A percentile compares a stretch with the other conserved stretches of the same genome.
Evolutionary conservation across 2,329 filamentous ascomycete species (phyloP).

Genomic region (Neurospora sp.): DNA sequence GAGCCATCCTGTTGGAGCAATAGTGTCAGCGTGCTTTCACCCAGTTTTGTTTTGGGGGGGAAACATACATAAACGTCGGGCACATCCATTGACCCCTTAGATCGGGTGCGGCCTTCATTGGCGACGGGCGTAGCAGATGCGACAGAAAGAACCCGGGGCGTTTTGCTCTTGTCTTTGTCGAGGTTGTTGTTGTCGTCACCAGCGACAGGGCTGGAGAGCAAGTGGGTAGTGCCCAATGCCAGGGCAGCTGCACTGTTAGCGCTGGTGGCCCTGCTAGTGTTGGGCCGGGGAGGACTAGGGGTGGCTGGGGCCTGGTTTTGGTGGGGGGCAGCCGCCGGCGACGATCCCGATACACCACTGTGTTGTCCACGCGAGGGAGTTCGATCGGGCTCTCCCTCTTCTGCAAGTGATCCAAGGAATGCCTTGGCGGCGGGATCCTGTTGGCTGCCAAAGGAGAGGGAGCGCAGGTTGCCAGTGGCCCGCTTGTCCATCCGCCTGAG

Average conservation of each 20-base stretch:
- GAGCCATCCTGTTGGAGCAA: constrained; percentile 63
- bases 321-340: not conserved
- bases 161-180: constrained; percentile 13
- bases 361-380: not conserved
- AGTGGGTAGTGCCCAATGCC: constrained; percentile 6
- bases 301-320: not conserved
- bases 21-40: constrained; percentile 10
- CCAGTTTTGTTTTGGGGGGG: not conserved
- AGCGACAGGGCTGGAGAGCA: not conserved
- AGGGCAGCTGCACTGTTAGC: constrained; percentile 13
- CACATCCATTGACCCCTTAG: constrained; percentile 57
- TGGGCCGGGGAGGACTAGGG: not conserved
- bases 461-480: constrained; percentile 68
- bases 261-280: constrained; percentile 8
- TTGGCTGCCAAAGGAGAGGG: constrained; percentile 51
- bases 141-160: not conserved
- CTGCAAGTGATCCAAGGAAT: not conserved
- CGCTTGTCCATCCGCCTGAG: constrained; percentile 59
- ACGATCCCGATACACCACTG: not conserved
- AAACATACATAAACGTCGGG: constrained; percentile 76
- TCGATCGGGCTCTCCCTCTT: not conserved
- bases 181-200: constrained; percentile 9
- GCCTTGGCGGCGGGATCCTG: constrained; percentile 29
- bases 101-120: constrained; percentile 77
- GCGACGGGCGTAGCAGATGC: constrained; percentile 52